Evolutionary conservation across 345 rosid genomes (phyloP), one percentile per base, ranked within the genome.

Genomic region (Melaleuca quinquenervia): DNA sequence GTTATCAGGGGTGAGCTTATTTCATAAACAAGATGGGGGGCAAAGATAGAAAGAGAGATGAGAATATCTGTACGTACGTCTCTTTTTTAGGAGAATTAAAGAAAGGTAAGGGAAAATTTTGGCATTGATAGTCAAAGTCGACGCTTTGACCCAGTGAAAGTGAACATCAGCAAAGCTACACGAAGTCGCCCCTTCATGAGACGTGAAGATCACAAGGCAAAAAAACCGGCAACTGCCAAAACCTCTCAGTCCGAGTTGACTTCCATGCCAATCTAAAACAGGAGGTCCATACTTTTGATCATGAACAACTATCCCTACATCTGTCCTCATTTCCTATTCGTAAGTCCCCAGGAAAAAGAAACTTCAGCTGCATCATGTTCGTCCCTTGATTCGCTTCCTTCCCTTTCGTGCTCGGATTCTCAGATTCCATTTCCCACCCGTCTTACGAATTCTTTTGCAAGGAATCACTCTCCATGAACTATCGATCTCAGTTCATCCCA

Each of bases 401-500:
- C 27, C n/a, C 76, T 6, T 12, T 54, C 7, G 14, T 5, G 11
- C 13, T 70, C 62, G 41, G 26, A 52, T 82, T 26, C 60, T 4
- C 60, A 11, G 36, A 83, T 53, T 29, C 49, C 44, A 5, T n/a
- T 52, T 27, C 45, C 44, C 7, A 45, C 49, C 26, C 24, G 44
- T 52, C 22, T 52, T 8, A 32, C 41, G 5, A 54, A 20, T 22
- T n/a, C n/a, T n/a, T n/a, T 18, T 7, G 6, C 27, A 10, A 52
- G 44, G 32, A 50, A 32, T 36, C 60, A 24, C 50, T 84, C 60
- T 50, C 82, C 62, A 5, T 62, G 85, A 36, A 53, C 75, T 18
- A 87, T 50, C 32, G 58, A 78, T 55, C 82, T 84, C 51, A 87
- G 88, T 22, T 87, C 88, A 56, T 87, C 86, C 86, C 84, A 87